Percentiles rank a stretch among this genome's conserved stretches.
phyloP scores from a whole-genome alignment of 2,329 filamentous ascomycete species.

The Pezicula carpinea region DNA sequence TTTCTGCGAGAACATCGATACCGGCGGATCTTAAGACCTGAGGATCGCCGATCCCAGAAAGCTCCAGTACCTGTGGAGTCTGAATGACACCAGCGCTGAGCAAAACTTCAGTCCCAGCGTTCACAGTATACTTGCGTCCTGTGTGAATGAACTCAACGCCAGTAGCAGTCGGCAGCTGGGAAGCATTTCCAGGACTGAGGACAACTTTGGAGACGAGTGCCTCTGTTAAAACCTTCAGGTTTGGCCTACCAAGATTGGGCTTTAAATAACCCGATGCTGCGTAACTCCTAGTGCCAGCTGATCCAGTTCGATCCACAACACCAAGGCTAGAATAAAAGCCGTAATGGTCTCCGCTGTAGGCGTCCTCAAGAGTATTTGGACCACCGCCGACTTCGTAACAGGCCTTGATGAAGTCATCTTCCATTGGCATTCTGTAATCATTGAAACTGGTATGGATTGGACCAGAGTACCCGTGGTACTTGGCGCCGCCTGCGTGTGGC shows the following conservation, averaged over 20 bases:
- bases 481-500: conserved; percentile 4
- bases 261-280: background rate
- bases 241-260: conserved; percentile 30
- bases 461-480: conserved; percentile 12
- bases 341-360: conserved; percentile 8
- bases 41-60: conserved; percentile 27
- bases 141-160: conserved; percentile 20
- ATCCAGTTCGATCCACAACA: background rate
- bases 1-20: conserved; percentile 9
- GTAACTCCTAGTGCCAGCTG: background rate
- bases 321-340: conserved; percentile 8
- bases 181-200: no score
- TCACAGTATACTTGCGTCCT: conserved; percentile 12
- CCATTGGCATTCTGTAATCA: conserved; percentile 9
- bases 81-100: conserved; percentile 23
- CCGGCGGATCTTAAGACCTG: conserved; percentile 11
- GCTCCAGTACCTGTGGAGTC: conserved; percentile 30
- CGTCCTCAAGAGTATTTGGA: conserved; percentile 6
- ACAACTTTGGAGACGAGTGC: conserved; percentile 81
- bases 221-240: conserved; percentile 77
- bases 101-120: conserved; percentile 26
- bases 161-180: conserved; percentile 43
- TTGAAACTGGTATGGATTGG: conserved; percentile 13
- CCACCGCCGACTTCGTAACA: conserved; percentile 1
- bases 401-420: conserved; percentile 6